Evolutionary conservation across 352 stramenopile species (phyloP), one percentile per base, ranked within the genome.

Genomic region (Phytophthora hybrid): DNA sequence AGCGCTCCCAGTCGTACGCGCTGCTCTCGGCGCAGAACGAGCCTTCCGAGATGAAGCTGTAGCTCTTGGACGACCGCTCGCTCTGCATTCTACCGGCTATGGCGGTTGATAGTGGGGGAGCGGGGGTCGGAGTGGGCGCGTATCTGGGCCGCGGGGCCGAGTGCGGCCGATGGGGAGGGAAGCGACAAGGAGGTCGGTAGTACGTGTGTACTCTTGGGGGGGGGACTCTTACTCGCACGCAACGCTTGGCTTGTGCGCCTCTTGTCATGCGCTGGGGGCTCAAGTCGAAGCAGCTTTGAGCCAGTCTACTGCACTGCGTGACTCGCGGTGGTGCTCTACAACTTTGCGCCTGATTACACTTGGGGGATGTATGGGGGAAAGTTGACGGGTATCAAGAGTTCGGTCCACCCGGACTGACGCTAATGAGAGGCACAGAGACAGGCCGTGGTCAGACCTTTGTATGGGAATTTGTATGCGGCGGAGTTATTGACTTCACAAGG

Each of bases 21-120:
- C 60, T 73, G 21, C 41, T 68, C 32, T 74, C 69, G 31, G 74
- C 80, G 23, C 67, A 69, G 71, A 93, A 93, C 58, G 87, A 93
- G 26, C 90, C 85, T 74, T 93, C 87, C 47, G 87, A 93, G 75
- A 93, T 93, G 72, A 93, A 93, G 73, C 83, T 91, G 78, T 86
- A 93, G 81, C 83, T 91, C 71, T 90, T 88, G 59, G 72, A 78
- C 49, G 67, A 73, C 10, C 74, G 52, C n/a, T 82, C 65, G 47
- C 72, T 77, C 21, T 67, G 67, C 75, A 82, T 82, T 23, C 7
- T 44, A 19, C 5, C 18, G 8, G 23, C 21, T 26, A 7, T 47
- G 13, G 13, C 41, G 51, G 32, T 66, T 37, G 67, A 57, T 66
- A 71, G 44, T 46, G 41, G 31, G 55, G 51, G 66, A 73, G 26